Evolutionary conservation across 2,329 filamentous ascomycete genomes (phyloP), one percentile per base, ranked within the genome.

Genomic region (Diplodia corticola): DNA sequence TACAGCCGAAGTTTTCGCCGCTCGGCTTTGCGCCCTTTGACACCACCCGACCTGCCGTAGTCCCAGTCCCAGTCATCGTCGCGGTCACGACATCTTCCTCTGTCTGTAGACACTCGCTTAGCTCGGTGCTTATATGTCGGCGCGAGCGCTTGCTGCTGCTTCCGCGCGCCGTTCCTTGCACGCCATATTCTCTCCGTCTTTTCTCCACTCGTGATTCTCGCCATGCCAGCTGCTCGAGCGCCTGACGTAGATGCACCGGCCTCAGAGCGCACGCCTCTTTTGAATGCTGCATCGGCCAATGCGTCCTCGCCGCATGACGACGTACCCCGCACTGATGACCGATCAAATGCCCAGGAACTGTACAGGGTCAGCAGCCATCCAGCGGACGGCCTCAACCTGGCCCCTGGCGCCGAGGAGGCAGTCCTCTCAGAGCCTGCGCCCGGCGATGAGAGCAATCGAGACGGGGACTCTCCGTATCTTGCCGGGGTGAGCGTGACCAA

Each of bases 401-500:
- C 69, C 51, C 69, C 72, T 3, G 70, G 74, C 50, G 70, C 71
- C 28, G 71, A 73, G 57, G 51, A 66, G 17, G 67, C 48, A 24
- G 61, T 65, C 4, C 63, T 49, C 4, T 35, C 53, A 40, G 63
- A 65, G 37, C 35, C 53, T 5, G 37, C 33, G n/a, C 28, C 24
- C 17, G 48, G 40, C 54, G 67, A 67, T 17, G 67, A 63, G n/a
- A 44, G 68, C 9, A 71, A 74, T 33, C 72, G 77, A 68, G 73
- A 72, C 7, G 28, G 12, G 12, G 54, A 67, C 20, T 63, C 64
- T 5, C 68, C 59, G 12, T 71, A 76, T 33, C 70, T 78, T 13
- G 72, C 71, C 37, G 77, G 76, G 0, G 69, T 78, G 15, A 73
- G 73, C 12, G 71, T 69, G 48, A 74, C 72, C 49, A 72, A 68